Base-by-base conservation (phyloP, 2,329 filamentous ascomycete genomes). In the Cordyceps militaris region DNA sequence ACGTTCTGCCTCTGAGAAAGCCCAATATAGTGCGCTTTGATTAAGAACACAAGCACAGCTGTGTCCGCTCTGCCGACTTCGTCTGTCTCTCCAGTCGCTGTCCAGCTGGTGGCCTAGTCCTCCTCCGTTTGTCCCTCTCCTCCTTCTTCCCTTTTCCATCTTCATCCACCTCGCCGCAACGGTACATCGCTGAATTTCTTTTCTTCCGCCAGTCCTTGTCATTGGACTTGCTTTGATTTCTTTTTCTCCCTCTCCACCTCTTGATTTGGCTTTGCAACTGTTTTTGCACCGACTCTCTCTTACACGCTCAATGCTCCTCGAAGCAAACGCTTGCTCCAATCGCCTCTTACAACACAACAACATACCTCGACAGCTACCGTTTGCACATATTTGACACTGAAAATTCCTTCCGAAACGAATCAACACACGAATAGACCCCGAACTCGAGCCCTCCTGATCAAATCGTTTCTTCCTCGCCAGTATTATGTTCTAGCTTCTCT, bases 401-500 rank as follows among this genome's bases (percentile, higher is more conserved):
- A 34, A 19, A 30, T n/a, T 42, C 40, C 16, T 26, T 26, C 13
- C 11, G 9, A 14, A 23, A 13, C 32, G 13, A 23, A 51, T 30
- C 9, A 19, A 23, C 16, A 40, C 7, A 13, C 30, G 32, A 5
- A 21, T 13, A 19, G 10, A 23, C 5, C 30, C 13, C 23, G 26
- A 49, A 24, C 42, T 48, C n/a, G n/a, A 46, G 26, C 26, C 14
- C 46, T 43, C 28, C 44, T 44, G 28, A 21, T 53, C 47, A 21
- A 58, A 26, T 44, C 43, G 43, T 32, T 34, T 44, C 26, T 50
- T 49, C 19, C 24, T 58, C 58, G 60, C 56, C 56, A 65, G 59
- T 69, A 73, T 65, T 69, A 73, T 73, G 71, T 68, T 64, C 68
- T 73, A 68, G 70, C 55, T 67, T 54, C 61, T 58, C 36, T 53